Percentiles rank a stretch among this genome's conserved stretches.
Conservation (phyloP, 108 stramenopile species). For the Nitzschia sp. region DNA sequence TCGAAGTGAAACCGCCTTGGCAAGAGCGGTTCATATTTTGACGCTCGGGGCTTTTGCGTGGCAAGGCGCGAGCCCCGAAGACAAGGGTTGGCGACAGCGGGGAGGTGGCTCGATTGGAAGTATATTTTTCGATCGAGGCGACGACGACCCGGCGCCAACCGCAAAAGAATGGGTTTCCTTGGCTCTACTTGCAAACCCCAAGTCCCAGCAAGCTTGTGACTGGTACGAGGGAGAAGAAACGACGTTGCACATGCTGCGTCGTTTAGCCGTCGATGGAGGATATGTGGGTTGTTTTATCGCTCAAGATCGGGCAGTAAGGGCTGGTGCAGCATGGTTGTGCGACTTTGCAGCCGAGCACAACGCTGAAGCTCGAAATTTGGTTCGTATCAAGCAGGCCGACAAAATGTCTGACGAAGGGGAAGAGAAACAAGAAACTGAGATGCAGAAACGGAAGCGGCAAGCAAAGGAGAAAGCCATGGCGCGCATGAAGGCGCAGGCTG, state of each 20-base stretch:
- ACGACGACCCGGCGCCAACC: slow-evolving; percentile 41
- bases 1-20: slow-evolving; percentile 77
- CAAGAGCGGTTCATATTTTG: slow-evolving; percentile 74
- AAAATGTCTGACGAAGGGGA: slow-evolving; percentile 15
- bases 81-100: slow-evolving; percentile 43
- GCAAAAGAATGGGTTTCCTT: slow-evolving; percentile 64
- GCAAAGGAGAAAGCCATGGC: slow-evolving; percentile 75
- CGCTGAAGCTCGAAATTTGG: slow-evolving; percentile 43
- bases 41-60: slow-evolving; percentile 82
- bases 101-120: slow-evolving; percentile 71
- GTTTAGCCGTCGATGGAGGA: slow-evolving; percentile 58
- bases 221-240: slow-evolving; percentile 77
- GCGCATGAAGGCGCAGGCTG: slow-evolving; percentile 71
- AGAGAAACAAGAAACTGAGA: slow-evolving; percentile 43
- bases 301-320: slow-evolving; percentile 62
- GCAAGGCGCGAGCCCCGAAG: slow-evolving; percentile 39
- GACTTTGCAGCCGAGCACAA: slow-evolving; percentile 67
- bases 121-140: slow-evolving; percentile 51
- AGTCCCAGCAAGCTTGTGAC: slow-evolving; percentile 44
- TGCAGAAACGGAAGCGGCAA: slow-evolving; percentile 51
- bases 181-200: slow-evolving; percentile 56
- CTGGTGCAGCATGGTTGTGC: slow-evolving; percentile 81
- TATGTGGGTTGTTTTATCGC: slow-evolving; percentile 54
- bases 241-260: slow-evolving; percentile 48
- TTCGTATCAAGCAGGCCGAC: slow-evolving; percentile 25